These are phyloP conservation scores for Leptographium flavum DNA, from an alignment of 2,329 filamentous ascomycete genomes.

Conservation along the genomic window DNA sequence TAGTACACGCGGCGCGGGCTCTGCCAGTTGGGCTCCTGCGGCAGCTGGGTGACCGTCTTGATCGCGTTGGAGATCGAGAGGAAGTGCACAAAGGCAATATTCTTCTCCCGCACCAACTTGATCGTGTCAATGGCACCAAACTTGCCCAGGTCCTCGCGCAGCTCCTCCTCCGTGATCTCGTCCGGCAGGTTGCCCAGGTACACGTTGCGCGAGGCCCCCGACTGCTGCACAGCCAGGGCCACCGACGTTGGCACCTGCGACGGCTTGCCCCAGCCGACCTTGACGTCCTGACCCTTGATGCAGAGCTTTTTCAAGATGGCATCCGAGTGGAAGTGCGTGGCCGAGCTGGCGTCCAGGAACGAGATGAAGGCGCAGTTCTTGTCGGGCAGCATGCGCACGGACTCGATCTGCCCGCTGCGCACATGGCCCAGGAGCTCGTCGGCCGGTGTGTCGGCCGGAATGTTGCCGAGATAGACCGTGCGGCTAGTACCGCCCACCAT, in stretches of 20 bases:
- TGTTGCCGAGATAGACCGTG: conserved; percentile 95
- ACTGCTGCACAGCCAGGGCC: conserved; percentile 93
- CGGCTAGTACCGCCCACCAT: conserved; percentile 83
- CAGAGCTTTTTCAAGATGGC: conserved; percentile 99
- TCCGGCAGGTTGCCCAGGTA: conserved; percentile 90
- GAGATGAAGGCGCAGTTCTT: conserved; percentile 99
- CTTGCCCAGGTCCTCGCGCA: conserved; percentile 89
- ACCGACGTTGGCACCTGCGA: conserved; percentile 96
- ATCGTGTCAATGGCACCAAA: conserved; percentile 95
- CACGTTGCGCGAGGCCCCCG: conserved; percentile 89
- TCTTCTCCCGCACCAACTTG: conserved; percentile 96
- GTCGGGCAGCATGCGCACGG: conserved; percentile 88
- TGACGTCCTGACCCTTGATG: conserved; percentile 97
- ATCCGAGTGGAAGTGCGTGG: conserved; percentile 98
- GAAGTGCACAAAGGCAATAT: conserved; percentile 95
- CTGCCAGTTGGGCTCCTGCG: conserved; percentile 95
- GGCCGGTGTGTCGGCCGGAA: conserved; percentile 90
- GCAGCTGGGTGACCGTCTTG: conserved; percentile 92
- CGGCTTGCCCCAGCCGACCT: conserved; percentile 98
- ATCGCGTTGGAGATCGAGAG: conserved; percentile 95
- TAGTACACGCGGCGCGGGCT: conserved; percentile 93
- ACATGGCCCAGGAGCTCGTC: conserved; percentile 96
- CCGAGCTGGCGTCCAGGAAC: conserved; percentile 92
- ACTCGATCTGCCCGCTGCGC: conserved; percentile 94
- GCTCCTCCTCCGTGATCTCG: conserved; percentile 78